Base-by-base conservation (phyloP, 192 early-diverging fungal species). In the Powellomyces hirtus region DNA sequence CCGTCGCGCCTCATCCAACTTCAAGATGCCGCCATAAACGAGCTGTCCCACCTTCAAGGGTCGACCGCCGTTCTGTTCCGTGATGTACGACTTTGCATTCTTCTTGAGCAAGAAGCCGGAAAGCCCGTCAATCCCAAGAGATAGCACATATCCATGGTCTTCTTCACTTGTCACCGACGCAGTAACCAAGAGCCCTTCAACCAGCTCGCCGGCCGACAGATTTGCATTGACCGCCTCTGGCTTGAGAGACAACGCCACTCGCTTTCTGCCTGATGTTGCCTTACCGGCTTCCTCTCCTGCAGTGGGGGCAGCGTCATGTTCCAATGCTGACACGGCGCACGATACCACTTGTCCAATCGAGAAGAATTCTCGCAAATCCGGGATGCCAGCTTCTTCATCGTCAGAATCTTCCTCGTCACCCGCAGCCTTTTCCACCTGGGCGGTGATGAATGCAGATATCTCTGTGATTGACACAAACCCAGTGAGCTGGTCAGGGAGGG, bases 91-190 rank as follows among this genome's bases (percentile, higher is more conserved):
- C 14, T 42, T 24, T 0, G 91, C 86, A 29, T 89, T 83, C 35
- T 84, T 81, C 42, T 88, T 81, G 24, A 89, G 81, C 55, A 94
- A 68, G 68, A 98, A 98, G 14, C 88, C 90, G 38, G 86, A 75
- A 5, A 91, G 50, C 13, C 77, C 79, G 16, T 77, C 76, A 38
- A 97, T 72, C 18, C 95, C 95, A 18, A 87, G 73, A 24, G 81
- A 85, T 20, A 98, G 68, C 40, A 96, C 81, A 62, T 94, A 96
- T 27, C 96, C 96, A 68, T 93, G 93, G 79, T 98, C 96, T 77
- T 98, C 95, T 2, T 91, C 82, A 68, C 90, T 92, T 59, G 86
- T 75, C 22, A 98, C 85, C 27, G 85, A 77, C 49, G 85, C 89
- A 22, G 87, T 70, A 59, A 96, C 36, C 80, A 88, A 79, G 78